A percentile compares a stretch with the other conserved stretches of the same genome.
phyloP scores from a whole-genome alignment of 768 basidiomycete species.

The Termitomyces sp. region DNA sequence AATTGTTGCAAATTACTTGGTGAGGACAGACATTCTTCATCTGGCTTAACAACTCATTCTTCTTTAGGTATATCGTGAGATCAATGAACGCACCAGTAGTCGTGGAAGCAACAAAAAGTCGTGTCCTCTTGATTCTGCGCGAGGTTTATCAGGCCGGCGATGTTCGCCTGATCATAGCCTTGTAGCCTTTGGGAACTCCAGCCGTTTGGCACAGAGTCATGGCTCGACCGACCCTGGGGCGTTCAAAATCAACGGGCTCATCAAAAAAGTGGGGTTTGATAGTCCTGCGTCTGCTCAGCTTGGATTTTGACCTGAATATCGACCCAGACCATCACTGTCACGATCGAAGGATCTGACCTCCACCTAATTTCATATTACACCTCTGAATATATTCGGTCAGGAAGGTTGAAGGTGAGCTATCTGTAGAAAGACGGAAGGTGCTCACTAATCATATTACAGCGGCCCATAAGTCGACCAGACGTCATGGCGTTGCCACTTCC shows the following conservation, averaged over 20 bases:
- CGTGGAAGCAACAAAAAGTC: constrained; percentile 44
- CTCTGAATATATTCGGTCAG: constrained; percentile 68
- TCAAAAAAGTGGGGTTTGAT: constrained; percentile 63
- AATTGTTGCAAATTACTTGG: constrained; percentile 81
- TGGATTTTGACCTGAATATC: background rate
- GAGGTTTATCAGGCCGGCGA: constrained; percentile 29
- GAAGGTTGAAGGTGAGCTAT: constrained; percentile 47
- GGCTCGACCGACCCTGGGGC: constrained; percentile 43
- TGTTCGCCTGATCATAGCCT: constrained; percentile 35
- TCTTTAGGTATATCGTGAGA: constrained; percentile 73
- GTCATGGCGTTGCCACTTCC: constrained; percentile 71
- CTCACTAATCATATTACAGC: constrained; percentile 23
- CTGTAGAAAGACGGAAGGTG: background rate
- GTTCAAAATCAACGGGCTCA: constrained; percentile 67
- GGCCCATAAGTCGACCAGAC: constrained; percentile 65
- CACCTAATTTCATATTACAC: constrained; percentile 85
- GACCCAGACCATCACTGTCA: constrained; percentile 76
- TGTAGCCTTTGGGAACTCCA: constrained; percentile 24
- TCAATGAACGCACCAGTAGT: constrained; percentile 61
- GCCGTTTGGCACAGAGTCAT: constrained; percentile 24
- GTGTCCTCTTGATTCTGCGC: constrained; percentile 43
- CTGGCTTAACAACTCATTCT: background rate
- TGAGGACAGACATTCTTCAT: constrained; percentile 23
- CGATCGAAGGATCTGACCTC: constrained; percentile 71
- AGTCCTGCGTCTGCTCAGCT: background rate